Evolutionary conservation across 768 basidiomycete species (phyloP).

Genomic region (Tulasnella sp.): DNA sequence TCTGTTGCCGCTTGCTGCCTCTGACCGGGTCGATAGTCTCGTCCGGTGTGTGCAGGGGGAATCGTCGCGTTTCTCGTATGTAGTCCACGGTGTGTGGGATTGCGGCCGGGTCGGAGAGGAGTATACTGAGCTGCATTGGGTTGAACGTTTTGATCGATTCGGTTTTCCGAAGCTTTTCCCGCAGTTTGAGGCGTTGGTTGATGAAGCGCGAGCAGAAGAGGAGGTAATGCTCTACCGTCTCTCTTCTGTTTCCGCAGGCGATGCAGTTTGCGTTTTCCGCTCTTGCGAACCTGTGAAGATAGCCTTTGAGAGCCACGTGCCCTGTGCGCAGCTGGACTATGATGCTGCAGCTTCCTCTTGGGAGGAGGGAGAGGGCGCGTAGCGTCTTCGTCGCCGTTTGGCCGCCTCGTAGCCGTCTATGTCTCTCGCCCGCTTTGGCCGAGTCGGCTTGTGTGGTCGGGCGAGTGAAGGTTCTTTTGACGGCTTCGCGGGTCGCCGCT

Average conservation of each 20-base stretch:
- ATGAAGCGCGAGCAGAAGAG: conserved; percentile 10
- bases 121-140: not conserved
- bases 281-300: conserved; percentile 21
- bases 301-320: conserved; percentile 26
- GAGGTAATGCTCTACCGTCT: conserved; percentile 29
- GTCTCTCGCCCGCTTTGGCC: not conserved
- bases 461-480: not conserved
- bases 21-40: no score
- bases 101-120: conserved; percentile 15
- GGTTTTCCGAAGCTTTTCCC: not conserved
- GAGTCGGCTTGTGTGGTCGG: no score
- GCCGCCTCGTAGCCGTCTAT: not conserved
- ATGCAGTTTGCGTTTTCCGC: conserved; percentile 22
- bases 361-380: conserved; percentile 18
- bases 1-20: no score
- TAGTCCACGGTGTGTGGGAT: not conserved
- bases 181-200: not conserved
- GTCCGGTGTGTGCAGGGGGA: no score
- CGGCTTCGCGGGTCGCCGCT: conserved; percentile 12
- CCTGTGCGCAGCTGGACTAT: conserved; percentile 27
- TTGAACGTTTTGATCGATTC: not conserved
- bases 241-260: conserved; percentile 12
- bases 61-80: no score
- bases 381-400: not conserved
- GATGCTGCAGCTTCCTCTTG: conserved; percentile 23